Evolutionary conservation across 2,329 filamentous ascomycete species (phyloP).

Genomic region (Coniella vitis): DNA sequence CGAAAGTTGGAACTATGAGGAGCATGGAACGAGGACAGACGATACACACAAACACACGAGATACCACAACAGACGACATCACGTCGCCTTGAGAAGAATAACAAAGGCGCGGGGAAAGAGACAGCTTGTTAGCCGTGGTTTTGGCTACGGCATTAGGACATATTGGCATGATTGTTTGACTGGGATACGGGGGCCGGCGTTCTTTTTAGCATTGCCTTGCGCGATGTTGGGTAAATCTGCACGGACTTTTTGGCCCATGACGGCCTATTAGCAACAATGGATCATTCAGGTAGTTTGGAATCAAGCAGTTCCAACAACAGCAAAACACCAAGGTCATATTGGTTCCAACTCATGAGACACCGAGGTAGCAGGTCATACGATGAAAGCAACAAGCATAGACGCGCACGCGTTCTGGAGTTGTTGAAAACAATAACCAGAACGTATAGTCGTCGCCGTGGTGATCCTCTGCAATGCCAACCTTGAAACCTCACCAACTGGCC

Average conservation of each 20-base stretch:
- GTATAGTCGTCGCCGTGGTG: too few relatives aligned
- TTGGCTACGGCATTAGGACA: conserved; percentile 4
- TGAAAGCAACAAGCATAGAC: too few relatives aligned
- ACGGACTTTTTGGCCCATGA: conserved; percentile 4
- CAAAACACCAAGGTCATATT: too few relatives aligned
- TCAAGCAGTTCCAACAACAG: conserved; percentile 3
- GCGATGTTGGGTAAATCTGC: conserved; percentile 11
- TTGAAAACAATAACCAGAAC: too few relatives aligned
- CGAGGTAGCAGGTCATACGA: too few relatives aligned
- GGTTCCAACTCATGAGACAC: too few relatives aligned
- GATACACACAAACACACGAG: background rate
- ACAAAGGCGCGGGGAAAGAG: background rate
- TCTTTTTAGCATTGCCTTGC: conserved; percentile 13
- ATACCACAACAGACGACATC: conserved; percentile 8
- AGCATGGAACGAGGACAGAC: conserved; percentile 1
- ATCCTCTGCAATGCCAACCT: too few relatives aligned
- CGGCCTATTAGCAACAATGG: conserved; percentile 3
- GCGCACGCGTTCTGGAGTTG: too few relatives aligned
- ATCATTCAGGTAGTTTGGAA: conserved; percentile 8
- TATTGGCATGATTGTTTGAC: conserved; percentile 14
- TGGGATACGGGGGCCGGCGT: conserved; percentile 12
- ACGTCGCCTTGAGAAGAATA: background rate
- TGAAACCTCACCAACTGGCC: too few relatives aligned
- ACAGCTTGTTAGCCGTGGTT: background rate
- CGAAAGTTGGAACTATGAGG: background rate